phyloP scores from a whole-genome alignment of 169 alveolate genomes.

The Plasmodium chabaudi region DNA sequence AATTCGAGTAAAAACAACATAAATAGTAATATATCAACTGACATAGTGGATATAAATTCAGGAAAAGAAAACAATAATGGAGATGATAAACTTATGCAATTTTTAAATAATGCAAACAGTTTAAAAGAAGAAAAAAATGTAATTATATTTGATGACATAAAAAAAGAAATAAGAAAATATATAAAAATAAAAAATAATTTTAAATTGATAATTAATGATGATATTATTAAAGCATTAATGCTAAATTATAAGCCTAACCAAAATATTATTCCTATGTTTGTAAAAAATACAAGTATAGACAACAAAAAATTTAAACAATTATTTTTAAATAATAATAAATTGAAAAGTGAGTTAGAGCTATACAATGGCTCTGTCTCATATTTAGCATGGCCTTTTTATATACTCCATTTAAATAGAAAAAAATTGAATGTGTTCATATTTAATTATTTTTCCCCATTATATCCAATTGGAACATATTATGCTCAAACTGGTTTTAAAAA shows the following conservation, averaged over 20 bases:
- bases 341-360: constrained; percentile 46
- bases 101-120: constrained; percentile 4
- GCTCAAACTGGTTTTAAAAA: constrained; percentile 1
- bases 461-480: constrained; percentile 47
- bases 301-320: constrained; percentile 43
- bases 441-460: constrained; percentile 60
- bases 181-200: constrained; percentile 54
- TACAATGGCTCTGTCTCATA: constrained; percentile 39
- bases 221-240: constrained; percentile 22
- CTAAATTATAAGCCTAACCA: constrained; percentile 64
- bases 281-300: constrained; percentile 10
- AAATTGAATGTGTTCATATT: constrained; percentile 37
- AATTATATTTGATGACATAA: constrained; percentile 36
- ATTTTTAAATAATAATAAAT: constrained; percentile 49
- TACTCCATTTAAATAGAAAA: constrained; percentile 32
- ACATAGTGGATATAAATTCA: not conserved
- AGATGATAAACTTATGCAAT: constrained; percentile 12
- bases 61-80: constrained; percentile 1
- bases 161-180: constrained; percentile 32
- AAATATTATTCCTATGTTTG: constrained; percentile 35
- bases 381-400: constrained; percentile 60
- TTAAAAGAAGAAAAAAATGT: constrained; percentile 47
- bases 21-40: not conserved
- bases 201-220: constrained; percentile 11
- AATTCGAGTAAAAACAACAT: constrained; percentile 6